Conservation (phyloP, 345 rosid genomes). For the Salix brachista region DNA sequence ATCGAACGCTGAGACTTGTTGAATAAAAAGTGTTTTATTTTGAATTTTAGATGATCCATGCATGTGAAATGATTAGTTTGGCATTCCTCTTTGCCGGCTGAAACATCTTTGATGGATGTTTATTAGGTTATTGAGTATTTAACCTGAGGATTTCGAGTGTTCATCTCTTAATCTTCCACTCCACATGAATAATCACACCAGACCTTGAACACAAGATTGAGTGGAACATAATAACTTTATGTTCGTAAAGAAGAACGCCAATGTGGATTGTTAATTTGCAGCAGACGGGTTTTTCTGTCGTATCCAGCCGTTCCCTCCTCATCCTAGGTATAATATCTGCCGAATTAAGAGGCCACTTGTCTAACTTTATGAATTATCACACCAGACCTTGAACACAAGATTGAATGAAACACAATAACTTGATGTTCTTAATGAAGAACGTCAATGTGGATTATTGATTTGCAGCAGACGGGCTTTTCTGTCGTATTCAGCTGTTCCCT, state of each 20-base stretch:
- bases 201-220: background rate
- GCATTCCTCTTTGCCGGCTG: too few relatives aligned
- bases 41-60: background rate
- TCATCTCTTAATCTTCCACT: background rate
- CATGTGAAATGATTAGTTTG: background rate
- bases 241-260: background rate
- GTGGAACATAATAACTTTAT: background rate
- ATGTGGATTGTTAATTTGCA: too few relatives aligned
- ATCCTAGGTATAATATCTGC: too few relatives aligned
- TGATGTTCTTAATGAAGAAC: background rate
- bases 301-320: too few relatives aligned
- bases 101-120: background rate
- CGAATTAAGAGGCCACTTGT: background rate
- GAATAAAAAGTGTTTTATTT: background rate
- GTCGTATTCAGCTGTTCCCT: too few relatives aligned
- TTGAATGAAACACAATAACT: background rate
- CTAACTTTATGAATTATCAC: background rate
- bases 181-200: background rate
- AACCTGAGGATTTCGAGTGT: background rate
- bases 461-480: too few relatives aligned
- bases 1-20: background rate
- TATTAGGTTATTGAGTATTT: background rate
- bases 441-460: background rate
- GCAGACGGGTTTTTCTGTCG: too few relatives aligned
- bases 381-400: background rate